Evolutionary conservation across 2,329 filamentous ascomycete species (phyloP).

Genomic region (Cadophora malorum): DNA sequence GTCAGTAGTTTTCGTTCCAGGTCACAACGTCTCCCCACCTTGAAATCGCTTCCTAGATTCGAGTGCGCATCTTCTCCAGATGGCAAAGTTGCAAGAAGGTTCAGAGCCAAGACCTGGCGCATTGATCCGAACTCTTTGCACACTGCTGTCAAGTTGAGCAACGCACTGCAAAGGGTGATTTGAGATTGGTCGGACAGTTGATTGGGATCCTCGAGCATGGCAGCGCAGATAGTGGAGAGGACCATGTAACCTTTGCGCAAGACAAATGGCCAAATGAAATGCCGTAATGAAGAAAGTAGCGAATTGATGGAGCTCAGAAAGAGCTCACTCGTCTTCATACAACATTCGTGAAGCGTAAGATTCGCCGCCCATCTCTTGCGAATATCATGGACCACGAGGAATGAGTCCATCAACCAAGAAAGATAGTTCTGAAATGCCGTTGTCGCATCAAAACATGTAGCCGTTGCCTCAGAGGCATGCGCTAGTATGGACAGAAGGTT

Average conservation of each 20-base stretch:
- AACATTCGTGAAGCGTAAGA: conserved; percentile 26
- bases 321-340: conserved; percentile 21
- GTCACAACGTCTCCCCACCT: conserved; percentile 31
- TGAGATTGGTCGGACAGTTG: conserved; percentile 31
- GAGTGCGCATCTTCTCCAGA: conserved; percentile 21
- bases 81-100: conserved; percentile 38
- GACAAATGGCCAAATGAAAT: conserved; percentile 34
- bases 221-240: conserved; percentile 40
- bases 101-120: conserved; percentile 31
- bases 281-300: conserved; percentile 36
- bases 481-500: conserved; percentile 42
- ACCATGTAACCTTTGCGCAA: conserved; percentile 43
- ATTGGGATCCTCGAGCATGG: conserved; percentile 35
- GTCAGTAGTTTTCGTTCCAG: conserved; percentile 22
- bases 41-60: conserved; percentile 38
- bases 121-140: conserved; percentile 39
- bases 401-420: conserved; percentile 44
- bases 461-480: conserved; percentile 40
- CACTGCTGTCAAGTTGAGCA: conserved; percentile 38
- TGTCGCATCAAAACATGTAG: conserved; percentile 39
- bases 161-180: conserved; percentile 32
- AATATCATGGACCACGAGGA: conserved; percentile 37
- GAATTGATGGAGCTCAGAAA: conserved; percentile 35
- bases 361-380: conserved; percentile 33
- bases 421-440: conserved; percentile 44